Percentiles rank a stretch among this genome's conserved stretches.
These are phyloP conservation scores for Hypoxylon perforatum DNA, from an alignment of 495 filamentous ascomycete species.

Conservation along the genomic window DNA sequence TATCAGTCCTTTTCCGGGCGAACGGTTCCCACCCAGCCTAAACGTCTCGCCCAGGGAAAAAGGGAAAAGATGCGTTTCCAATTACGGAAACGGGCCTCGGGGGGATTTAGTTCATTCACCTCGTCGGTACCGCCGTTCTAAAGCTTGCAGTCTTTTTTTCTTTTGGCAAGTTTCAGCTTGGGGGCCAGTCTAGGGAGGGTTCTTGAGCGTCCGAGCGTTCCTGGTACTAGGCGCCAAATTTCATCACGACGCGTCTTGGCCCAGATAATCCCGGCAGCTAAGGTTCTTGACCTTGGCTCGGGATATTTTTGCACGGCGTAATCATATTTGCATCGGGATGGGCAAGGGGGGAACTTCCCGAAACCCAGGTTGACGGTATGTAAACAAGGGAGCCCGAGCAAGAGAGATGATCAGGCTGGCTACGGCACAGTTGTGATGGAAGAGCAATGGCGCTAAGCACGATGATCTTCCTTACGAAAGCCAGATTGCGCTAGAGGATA, in stretches of 20 bases:
- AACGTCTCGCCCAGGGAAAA: constrained; percentile 30
- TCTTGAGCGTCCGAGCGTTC: constrained; percentile 23
- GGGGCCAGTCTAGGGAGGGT: constrained; percentile 9
- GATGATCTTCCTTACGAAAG: constrained; percentile 33
- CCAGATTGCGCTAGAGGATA: constrained; percentile 32
- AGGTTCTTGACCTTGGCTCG: constrained; percentile 22
- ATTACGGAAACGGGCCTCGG: constrained; percentile 25
- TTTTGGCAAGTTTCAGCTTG: constrained; percentile 30
- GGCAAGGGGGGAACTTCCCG: constrained; percentile 22
- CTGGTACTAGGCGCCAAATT: constrained; percentile 26
- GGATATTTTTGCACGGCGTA: constrained; percentile 36
- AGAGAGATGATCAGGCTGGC: constrained; percentile 15
- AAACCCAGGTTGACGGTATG: constrained; percentile 40
- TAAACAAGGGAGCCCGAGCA: constrained; percentile 34
- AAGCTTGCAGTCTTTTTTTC: too few relatives aligned
- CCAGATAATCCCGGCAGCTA: constrained; percentile 25
- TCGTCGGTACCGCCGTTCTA: constrained; percentile 17
- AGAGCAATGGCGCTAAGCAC: constrained; percentile 31
- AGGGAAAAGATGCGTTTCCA: constrained; percentile 32
- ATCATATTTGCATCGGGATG: constrained; percentile 2
- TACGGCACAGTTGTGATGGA: constrained; percentile 33
- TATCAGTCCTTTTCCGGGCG: constrained; percentile 32
- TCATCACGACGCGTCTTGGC: constrained; percentile 25
- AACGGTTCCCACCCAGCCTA: constrained; percentile 37
- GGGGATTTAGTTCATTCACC: constrained; percentile 27